A percentile compares a stretch with the other conserved stretches of the same genome.
phyloP scores from a whole-genome alignment of 108 stramenopile species.

The Phaeodactylum tricornutum region DNA sequence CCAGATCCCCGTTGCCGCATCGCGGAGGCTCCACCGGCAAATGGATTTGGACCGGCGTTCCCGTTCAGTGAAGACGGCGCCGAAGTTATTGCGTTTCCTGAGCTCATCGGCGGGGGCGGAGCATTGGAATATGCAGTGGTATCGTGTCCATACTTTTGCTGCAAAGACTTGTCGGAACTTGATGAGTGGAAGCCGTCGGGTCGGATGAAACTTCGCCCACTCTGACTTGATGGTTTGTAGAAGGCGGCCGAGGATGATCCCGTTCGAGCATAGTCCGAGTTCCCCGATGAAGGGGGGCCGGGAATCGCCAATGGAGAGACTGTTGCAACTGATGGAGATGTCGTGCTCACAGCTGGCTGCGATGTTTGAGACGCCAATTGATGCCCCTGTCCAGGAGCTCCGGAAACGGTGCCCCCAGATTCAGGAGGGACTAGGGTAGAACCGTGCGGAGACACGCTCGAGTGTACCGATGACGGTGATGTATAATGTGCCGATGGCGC shows the following conservation, averaged over 20 bases:
- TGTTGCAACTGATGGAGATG: slow-evolving; percentile 1
- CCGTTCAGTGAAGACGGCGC: too few relatives aligned
- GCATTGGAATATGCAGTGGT: neutral
- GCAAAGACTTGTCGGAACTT: slow-evolving; percentile 62
- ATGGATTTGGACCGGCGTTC: slow-evolving; percentile 4
- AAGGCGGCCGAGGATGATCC: slow-evolving; percentile 39
- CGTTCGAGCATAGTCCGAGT: slow-evolving; percentile 31
- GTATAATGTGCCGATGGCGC: neutral
- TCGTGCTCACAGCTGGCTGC: neutral
- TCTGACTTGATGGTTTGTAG: slow-evolving; percentile 14
- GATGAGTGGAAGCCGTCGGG: slow-evolving; percentile 89
- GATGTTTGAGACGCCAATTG: neutral
- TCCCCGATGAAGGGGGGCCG: slow-evolving; percentile 10
- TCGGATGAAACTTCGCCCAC: slow-evolving; percentile 16
- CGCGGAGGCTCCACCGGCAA: slow-evolving; percentile 9
- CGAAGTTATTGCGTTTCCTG: neutral
- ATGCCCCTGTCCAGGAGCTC: too few relatives aligned
- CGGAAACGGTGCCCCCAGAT: too few relatives aligned
- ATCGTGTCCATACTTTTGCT: slow-evolving; percentile 81
- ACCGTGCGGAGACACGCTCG: too few relatives aligned
- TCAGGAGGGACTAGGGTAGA: too few relatives aligned
- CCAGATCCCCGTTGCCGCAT: neutral
- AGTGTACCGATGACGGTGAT: slow-evolving; percentile 4
- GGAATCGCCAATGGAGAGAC: slow-evolving; percentile 5
- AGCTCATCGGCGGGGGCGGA: neutral